phyloP scores from a whole-genome alignment of 2,329 filamentous ascomycete species.

The Leptographium galeiforme region DNA sequence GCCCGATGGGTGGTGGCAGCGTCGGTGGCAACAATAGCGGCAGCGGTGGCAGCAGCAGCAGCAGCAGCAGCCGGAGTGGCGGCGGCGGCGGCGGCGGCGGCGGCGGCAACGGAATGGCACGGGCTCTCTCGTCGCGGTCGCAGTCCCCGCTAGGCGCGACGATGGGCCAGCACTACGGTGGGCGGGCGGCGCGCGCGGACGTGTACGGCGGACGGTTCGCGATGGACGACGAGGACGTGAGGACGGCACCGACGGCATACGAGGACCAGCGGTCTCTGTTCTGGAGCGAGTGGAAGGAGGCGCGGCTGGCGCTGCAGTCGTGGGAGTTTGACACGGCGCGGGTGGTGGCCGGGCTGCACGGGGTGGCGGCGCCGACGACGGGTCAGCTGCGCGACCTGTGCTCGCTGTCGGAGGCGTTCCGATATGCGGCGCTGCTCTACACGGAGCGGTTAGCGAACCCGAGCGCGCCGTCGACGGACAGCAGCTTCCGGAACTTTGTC shows the following conservation, averaged over 20 bases:
- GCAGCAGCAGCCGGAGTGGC: background rate
- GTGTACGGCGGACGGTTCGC: slow-evolving; percentile 39
- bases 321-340: slow-evolving; percentile 61
- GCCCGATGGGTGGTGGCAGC: slow-evolving; percentile 10
- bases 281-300: slow-evolving; percentile 76
- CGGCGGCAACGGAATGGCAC: slow-evolving; percentile 4
- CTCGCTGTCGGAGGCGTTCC: slow-evolving; percentile 80
- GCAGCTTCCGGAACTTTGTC: slow-evolving; percentile 73
- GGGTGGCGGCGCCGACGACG: slow-evolving; percentile 28
- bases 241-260: slow-evolving; percentile 29
- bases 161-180: slow-evolving; percentile 22
- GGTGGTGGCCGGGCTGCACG: slow-evolving; percentile 27
- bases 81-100: background rate
- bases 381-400: slow-evolving; percentile 60
- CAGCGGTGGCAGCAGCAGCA: background rate
- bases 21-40: no score
- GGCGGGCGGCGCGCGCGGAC: slow-evolving; percentile 29
- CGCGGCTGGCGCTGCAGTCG: slow-evolving; percentile 60
- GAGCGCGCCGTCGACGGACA: slow-evolving; percentile 55
- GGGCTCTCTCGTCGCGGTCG: slow-evolving; percentile 16
- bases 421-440: slow-evolving; percentile 78
- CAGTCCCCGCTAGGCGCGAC: slow-evolving; percentile 21
- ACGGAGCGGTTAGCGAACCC: slow-evolving; percentile 77
- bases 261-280: slow-evolving; percentile 54
- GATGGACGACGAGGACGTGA: slow-evolving; percentile 40